A percentile compares a stretch with the other conserved stretches of the same genome.
Conservation (phyloP, 1,284 basidiomycete species). For the Caloboletus firmus region DNA sequence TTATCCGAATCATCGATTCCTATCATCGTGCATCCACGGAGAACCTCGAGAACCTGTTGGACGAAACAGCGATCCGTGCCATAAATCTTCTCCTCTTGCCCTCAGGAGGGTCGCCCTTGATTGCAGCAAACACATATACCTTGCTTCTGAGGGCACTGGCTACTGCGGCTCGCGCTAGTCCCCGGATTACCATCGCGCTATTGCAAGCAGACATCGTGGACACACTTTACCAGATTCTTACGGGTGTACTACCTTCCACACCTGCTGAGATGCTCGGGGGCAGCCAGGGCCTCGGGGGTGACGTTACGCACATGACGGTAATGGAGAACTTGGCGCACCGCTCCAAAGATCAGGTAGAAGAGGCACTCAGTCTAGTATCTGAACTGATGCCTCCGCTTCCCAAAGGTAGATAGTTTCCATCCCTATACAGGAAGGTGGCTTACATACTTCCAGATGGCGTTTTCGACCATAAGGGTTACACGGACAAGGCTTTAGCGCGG, state of each 20-base stretch:
- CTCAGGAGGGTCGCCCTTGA: conserved; percentile 80
- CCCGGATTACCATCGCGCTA: conserved; percentile 81
- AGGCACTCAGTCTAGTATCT: conserved; percentile 82
- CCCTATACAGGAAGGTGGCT: background rate
- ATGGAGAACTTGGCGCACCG: conserved; percentile 96
- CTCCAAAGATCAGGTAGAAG: conserved; percentile 95
- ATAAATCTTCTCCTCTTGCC: conserved; percentile 85
- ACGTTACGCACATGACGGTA: conserved; percentile 92
- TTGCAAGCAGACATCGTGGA: conserved; percentile 89
- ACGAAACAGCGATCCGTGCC: conserved; percentile 78
- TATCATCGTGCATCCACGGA: conserved; percentile 83
- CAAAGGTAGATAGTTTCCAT: conserved; percentile 62
- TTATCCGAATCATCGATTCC: conserved; percentile 89
- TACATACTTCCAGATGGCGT: conserved; percentile 70
- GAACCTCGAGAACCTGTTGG: conserved; percentile 83
- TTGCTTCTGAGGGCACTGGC: conserved; percentile 84
- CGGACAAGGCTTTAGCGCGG: conserved; percentile 78
- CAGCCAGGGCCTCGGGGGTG: conserved; percentile 77
- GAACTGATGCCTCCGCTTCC: conserved; percentile 91
- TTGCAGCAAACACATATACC: conserved; percentile 85
- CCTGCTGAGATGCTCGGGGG: conserved; percentile 58
- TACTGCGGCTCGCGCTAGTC: conserved; percentile 81
- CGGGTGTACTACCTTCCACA: conserved; percentile 80
- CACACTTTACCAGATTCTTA: conserved; percentile 90
- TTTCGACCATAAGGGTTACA: conserved; percentile 88